phyloP scores from a whole-genome alignment of 2,329 filamentous ascomycete species.

The Penicillium brasilianum region DNA sequence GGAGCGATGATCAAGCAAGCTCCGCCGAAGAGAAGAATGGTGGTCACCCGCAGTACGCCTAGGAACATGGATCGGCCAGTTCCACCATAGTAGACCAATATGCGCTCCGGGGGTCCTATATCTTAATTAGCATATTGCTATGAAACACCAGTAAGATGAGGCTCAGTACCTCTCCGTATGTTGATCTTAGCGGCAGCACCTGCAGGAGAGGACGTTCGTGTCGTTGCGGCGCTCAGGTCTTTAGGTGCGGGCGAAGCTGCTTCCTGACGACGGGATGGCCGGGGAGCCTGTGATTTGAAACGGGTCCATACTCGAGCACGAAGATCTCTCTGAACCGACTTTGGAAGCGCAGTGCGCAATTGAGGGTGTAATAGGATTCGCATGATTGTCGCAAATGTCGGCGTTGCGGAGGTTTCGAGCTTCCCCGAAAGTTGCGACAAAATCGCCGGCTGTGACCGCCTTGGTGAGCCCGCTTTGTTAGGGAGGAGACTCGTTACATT shows the following conservation, averaged over 20 bases:
- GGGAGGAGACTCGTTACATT: neutral
- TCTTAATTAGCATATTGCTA: slow-evolving; percentile 17
- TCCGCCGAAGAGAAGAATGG: slow-evolving; percentile 70
- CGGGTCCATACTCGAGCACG: slow-evolving; percentile 34
- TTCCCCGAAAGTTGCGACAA: slow-evolving; percentile 14
- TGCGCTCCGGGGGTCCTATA: slow-evolving; percentile 45
- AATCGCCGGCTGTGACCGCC: slow-evolving; percentile 14
- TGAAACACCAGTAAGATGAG: too few relatives aligned
- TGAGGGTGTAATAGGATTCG: slow-evolving; percentile 39
- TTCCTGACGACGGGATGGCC: slow-evolving; percentile 32
- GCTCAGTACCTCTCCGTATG: slow-evolving; percentile 35
- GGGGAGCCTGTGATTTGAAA: slow-evolving; percentile 36
- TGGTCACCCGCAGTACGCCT: slow-evolving; percentile 72
- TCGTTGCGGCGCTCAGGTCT: slow-evolving; percentile 17
- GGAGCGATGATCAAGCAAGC: slow-evolving; percentile 70
- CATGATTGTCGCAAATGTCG: slow-evolving; percentile 27
- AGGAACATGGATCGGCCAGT: slow-evolving; percentile 69
- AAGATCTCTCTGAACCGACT: slow-evolving; percentile 34
- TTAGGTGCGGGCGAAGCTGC: slow-evolving; percentile 28
- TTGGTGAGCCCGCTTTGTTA: slow-evolving; percentile 16
- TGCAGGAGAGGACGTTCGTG: slow-evolving; percentile 22
- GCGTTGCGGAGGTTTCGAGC: slow-evolving; percentile 10
- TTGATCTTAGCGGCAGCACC: slow-evolving; percentile 31
- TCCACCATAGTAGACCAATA: slow-evolving; percentile 78
- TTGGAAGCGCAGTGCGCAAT: slow-evolving; percentile 36